Conservation (phyloP, 805 yeast species). For the Candida maltosa region DNA sequence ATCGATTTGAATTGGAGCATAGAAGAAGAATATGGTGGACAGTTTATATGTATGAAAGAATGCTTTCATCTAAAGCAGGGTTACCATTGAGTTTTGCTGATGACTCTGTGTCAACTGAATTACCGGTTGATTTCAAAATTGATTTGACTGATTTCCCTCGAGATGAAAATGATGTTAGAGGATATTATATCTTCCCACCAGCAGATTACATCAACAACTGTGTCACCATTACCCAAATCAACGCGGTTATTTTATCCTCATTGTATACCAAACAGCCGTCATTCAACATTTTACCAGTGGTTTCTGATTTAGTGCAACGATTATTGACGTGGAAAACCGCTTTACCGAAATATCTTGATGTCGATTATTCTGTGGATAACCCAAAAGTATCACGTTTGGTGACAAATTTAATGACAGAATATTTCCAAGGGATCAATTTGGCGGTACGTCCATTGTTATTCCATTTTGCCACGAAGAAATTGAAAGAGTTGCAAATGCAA, state of each 20-base stretch:
- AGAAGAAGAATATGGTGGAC: constrained; percentile 48
- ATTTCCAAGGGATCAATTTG: constrained; percentile 76
- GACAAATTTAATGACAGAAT: constrained; percentile 77
- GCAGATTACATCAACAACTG: constrained; percentile 75
- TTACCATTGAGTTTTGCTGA: constrained; percentile 76
- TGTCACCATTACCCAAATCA: constrained; percentile 74
- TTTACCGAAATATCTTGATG: constrained; percentile 60
- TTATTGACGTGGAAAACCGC: constrained; percentile 65
- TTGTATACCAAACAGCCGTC: constrained; percentile 75
- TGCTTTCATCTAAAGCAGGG: constrained; percentile 81
- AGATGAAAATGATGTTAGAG: constrained; percentile 50
- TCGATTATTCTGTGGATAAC: constrained; percentile 55
- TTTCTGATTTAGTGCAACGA: constrained; percentile 65
- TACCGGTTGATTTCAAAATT: constrained; percentile 72
- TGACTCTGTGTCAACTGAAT: constrained; percentile 73
- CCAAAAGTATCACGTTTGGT: constrained; percentile 61
- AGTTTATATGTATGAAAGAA: constrained; percentile 55
- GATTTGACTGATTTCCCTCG: constrained; percentile 34
- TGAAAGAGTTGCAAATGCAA: constrained; percentile 45
- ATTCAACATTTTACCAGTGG: constrained; percentile 70
- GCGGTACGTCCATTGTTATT: constrained; percentile 76
- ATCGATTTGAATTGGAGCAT: constrained; percentile 54
- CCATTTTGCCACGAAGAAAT: constrained; percentile 69
- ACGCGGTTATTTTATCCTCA: constrained; percentile 66
- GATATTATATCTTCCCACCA: constrained; percentile 71